phyloP scores from a whole-genome alignment of 495 filamentous ascomycete species.

The Penicillium pancosmium region DNA sequence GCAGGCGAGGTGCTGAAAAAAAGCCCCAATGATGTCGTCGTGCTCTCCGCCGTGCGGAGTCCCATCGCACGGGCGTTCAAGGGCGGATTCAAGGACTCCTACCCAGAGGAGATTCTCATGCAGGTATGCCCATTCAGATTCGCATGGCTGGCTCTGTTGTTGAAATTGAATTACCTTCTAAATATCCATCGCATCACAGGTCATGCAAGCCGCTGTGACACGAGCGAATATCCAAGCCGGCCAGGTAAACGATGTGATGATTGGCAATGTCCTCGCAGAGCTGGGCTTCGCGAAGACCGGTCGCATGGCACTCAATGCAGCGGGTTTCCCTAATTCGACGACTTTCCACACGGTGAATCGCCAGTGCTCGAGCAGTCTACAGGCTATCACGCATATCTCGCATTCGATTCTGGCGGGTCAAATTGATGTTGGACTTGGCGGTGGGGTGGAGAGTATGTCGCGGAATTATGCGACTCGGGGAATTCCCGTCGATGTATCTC shows the following conservation, averaged over 20 bases:
- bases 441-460: slow-evolving; percentile 83
- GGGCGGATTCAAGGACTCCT: slow-evolving; percentile 87
- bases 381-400: slow-evolving; percentile 84
- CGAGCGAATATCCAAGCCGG: slow-evolving; percentile 22
- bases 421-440: slow-evolving; percentile 79
- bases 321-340: slow-evolving; percentile 83
- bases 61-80: slow-evolving; percentile 71
- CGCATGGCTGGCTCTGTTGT: too few species aligned
- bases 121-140: slow-evolving; percentile 41
- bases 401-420: slow-evolving; percentile 71
- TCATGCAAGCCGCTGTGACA: slow-evolving; percentile 57
- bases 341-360: slow-evolving; percentile 75
- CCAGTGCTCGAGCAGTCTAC: slow-evolving; percentile 87
- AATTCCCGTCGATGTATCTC: slow-evolving; percentile 69
- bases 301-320: slow-evolving; percentile 78
- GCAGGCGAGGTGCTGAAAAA: slow-evolving; percentile 25
- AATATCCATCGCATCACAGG: slow-evolving; percentile 6
- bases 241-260: slow-evolving; percentile 75
- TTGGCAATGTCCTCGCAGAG: slow-evolving; percentile 79
- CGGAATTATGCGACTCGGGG: slow-evolving; percentile 64
- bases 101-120: slow-evolving; percentile 75
- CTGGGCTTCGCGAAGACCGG: slow-evolving; percentile 82
- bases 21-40: slow-evolving; percentile 79
- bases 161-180: neutral
- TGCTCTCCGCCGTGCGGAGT: slow-evolving; percentile 75